Percentiles rank a stretch among this genome's conserved stretches.
These are phyloP conservation scores for Penicillium sumatraense DNA, from an alignment of 2,329 filamentous ascomycete genomes.

Conservation along the genomic window DNA sequence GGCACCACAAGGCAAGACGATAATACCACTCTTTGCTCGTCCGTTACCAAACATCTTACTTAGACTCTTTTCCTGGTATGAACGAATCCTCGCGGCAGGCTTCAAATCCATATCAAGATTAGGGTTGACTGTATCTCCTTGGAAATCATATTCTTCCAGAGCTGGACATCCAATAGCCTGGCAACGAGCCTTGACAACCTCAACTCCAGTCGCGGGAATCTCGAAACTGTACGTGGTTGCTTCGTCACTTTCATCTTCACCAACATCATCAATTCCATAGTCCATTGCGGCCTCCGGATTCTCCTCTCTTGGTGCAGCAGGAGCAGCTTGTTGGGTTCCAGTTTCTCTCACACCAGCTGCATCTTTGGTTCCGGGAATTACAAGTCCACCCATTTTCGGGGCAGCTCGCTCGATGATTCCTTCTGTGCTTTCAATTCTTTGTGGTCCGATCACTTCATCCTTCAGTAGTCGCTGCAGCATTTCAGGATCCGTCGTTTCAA, in stretches of 20 bases:
- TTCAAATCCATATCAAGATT: conserved; percentile 94
- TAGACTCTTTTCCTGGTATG: conserved; percentile 93
- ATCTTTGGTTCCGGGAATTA: conserved; percentile 93
- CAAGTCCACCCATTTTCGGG: conserved; percentile 82
- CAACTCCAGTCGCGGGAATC: conserved; percentile 79
- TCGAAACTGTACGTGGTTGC: conserved; percentile 93
- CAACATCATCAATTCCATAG: conserved; percentile 71
- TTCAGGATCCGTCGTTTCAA: conserved; percentile 86
- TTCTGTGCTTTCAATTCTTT: conserved; percentile 74
- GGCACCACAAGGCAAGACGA: conserved; percentile 93
- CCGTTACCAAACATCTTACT: conserved; percentile 99
- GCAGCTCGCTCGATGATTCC: conserved; percentile 79
- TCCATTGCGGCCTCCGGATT: conserved; percentile 68
- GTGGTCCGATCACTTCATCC: conserved; percentile 79
- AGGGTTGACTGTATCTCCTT: conserved; percentile 85
- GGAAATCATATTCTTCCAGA: conserved; percentile 96
- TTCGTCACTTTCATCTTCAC: conserved; percentile 75
- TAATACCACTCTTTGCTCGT: conserved; percentile 94
- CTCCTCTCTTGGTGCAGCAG: conserved; percentile 45
- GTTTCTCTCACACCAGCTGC: conserved; percentile 86
- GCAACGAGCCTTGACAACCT: conserved; percentile 87
- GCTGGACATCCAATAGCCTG: conserved; percentile 84
- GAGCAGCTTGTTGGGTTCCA: conserved; percentile 41
- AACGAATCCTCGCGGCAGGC: conserved; percentile 40
- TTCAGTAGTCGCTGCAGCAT: conserved; percentile 86